phyloP scores from a whole-genome alignment of 129 eudicot species.

The Ambrosia trifida region DNA sequence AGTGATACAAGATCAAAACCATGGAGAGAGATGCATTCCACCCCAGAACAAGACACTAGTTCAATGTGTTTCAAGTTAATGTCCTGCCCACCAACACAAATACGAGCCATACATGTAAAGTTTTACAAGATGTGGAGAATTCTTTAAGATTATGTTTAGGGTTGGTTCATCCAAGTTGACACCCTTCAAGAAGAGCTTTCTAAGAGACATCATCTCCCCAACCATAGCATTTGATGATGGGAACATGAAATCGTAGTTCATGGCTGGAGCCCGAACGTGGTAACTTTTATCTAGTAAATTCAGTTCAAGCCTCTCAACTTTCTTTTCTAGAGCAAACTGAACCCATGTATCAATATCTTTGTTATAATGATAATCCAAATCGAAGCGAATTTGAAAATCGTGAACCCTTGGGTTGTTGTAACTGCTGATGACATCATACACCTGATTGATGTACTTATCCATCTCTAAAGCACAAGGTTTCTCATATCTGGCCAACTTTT shows the following conservation, averaged over 20 bases:
- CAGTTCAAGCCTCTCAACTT: conserved; percentile 5
- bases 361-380: not conserved
- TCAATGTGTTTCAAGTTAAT: conserved; percentile 36
- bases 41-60: conserved; percentile 21
- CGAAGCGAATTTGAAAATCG: not conserved
- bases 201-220: conserved; percentile 11
- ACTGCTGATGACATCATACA: conserved; percentile 26
- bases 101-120: conserved; percentile 22
- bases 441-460: conserved; percentile 39
- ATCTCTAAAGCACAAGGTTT: not conserved
- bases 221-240: not conserved
- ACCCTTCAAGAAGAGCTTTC: conserved; percentile 32
- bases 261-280: too few relatives aligned
- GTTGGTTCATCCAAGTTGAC: conserved; percentile 36
- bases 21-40: conserved; percentile 31
- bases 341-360: not conserved
- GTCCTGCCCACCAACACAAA: conserved; percentile 14
- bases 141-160: conserved; percentile 15
- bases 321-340: conserved; percentile 7
- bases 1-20: conserved; percentile 39
- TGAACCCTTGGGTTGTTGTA: conserved; percentile 19
- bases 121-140: conserved; percentile 30
- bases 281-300: not conserved
- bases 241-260: not conserved
- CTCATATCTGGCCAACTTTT: conserved; percentile 9